Evolutionary conservation across 306 rosid species (phyloP).

Genomic region (Fragaria nilgerrensis): DNA sequence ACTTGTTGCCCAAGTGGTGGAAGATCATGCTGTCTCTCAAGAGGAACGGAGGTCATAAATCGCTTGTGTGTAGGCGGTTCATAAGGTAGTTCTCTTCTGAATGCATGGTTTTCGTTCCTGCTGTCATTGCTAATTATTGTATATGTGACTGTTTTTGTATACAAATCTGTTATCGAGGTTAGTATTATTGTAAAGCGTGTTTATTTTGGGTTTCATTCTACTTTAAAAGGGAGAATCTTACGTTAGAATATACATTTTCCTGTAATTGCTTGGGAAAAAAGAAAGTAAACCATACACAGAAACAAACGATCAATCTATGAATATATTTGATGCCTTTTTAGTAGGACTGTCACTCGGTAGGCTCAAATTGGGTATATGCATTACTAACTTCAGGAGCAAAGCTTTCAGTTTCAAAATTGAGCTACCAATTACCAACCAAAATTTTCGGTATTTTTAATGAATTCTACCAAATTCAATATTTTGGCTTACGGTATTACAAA

Average conservation of each 20-base stretch:
- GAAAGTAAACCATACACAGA: background rate
- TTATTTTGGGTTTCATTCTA: background rate
- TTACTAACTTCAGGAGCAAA: background rate
- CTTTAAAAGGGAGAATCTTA: background rate
- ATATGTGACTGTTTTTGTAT: background rate
- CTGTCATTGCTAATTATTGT: constrained; percentile 11
- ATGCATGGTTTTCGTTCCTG: background rate
- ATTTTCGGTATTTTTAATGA: background rate
- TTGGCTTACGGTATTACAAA: background rate
- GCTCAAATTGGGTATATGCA: background rate
- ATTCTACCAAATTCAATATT: background rate
- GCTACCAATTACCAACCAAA: background rate
- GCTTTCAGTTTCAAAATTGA: background rate
- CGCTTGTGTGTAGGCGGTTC: constrained; percentile 55
- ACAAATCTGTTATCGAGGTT: background rate
- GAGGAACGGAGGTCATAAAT: constrained; percentile 44
- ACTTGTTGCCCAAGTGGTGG: constrained; percentile 56
- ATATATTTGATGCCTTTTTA: background rate
- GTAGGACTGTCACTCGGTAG: background rate
- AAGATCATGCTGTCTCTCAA: constrained; percentile 52
- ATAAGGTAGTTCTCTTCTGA: constrained; percentile 49
- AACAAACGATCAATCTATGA: background rate
- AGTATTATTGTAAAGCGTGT: background rate
- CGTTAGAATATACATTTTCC: background rate
- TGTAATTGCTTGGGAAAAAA: background rate